Percentiles rank a stretch among this genome's conserved stretches.
phyloP scores from a whole-genome alignment of 2,329 filamentous ascomycete genomes.

The Elsinoe ampelina region DNA sequence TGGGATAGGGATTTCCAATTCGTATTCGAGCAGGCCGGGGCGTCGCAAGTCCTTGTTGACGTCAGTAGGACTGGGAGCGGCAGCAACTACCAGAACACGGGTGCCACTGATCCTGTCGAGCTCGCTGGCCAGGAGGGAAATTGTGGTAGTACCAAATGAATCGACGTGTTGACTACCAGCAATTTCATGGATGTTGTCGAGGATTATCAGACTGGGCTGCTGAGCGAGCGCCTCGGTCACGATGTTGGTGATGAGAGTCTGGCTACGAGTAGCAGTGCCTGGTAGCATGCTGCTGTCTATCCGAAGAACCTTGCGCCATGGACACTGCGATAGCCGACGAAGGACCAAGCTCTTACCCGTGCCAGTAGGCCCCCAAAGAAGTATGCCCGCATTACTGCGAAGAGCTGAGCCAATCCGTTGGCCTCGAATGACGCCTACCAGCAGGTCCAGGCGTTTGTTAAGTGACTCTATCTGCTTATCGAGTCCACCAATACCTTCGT shows the following conservation, averaged over 20 bases:
- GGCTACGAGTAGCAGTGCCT: conserved; percentile 32
- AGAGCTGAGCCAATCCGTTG: conserved; percentile 17
- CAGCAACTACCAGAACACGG: conserved; percentile 63
- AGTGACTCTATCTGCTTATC: conserved; percentile 53
- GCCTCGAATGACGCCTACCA: conserved; percentile 23
- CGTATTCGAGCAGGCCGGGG: conserved; percentile 53
- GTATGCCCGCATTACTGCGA: conserved; percentile 46
- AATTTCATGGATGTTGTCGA: conserved; percentile 68
- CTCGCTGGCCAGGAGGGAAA: conserved; percentile 39
- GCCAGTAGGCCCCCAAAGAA: conserved; percentile 72
- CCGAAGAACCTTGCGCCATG: conserved; percentile 62
- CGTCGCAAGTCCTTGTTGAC: conserved; percentile 61
- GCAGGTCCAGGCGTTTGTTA: conserved; percentile 51
- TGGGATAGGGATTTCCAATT: conserved; percentile 69
- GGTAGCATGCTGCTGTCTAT: conserved; percentile 40
- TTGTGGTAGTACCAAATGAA: conserved; percentile 28
- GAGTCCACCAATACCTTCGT: conserved; percentile 57
- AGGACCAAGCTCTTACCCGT: conserved; percentile 77
- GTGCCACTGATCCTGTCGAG: conserved; percentile 47
- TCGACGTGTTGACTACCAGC: conserved; percentile 48
- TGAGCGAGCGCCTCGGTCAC: conserved; percentile 60
- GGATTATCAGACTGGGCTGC: conserved; percentile 67
- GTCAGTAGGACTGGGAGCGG: conserved; percentile 62
- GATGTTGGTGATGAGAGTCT: conserved; percentile 48
- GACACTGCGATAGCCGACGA: conserved; percentile 50